Percentiles rank a stretch among this genome's conserved stretches.
Evolutionary conservation across 1,284 basidiomycete genomes (phyloP).

Genomic region (Ganoderma meredithae): DNA sequence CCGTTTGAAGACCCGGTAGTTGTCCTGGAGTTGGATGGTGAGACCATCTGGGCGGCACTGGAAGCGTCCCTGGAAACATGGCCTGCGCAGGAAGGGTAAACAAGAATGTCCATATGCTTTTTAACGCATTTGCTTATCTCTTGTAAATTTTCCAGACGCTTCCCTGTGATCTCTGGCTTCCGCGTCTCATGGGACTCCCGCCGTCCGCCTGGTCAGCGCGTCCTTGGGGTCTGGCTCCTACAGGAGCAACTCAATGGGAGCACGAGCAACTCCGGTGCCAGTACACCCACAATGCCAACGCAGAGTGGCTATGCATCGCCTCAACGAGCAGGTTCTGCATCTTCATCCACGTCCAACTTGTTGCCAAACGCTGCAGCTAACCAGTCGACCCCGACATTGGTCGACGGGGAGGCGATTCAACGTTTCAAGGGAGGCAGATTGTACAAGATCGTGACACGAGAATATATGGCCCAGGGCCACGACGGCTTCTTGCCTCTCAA

Average conservation of each 20-base stretch:
- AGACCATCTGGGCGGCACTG: constrained; percentile 82
- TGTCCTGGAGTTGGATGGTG: constrained; percentile 84
- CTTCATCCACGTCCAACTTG: constrained; percentile 40
- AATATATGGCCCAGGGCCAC: constrained; percentile 81
- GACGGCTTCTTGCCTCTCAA: constrained; percentile 84
- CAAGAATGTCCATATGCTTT: neutral
- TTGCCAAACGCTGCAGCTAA: constrained; percentile 20
- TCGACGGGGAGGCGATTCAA: constrained; percentile 61
- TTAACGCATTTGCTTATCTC: neutral
- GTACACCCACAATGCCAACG: constrained; percentile 41
- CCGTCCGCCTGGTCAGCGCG: constrained; percentile 70
- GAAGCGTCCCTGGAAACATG: constrained; percentile 82
- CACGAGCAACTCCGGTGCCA: constrained; percentile 33
- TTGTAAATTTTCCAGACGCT: constrained; percentile 63
- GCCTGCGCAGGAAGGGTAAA: constrained; percentile 91
- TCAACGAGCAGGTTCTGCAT: constrained; percentile 25
- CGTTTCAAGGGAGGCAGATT: constrained; percentile 61
- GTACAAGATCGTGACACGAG: constrained; percentile 81
- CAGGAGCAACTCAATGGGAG: constrained; percentile 53
- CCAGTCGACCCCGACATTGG: constrained; percentile 23
- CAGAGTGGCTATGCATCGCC: constrained; percentile 51
- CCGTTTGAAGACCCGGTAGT: constrained; percentile 91
- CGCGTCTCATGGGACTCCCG: constrained; percentile 89
- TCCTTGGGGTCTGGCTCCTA: constrained; percentile 76
- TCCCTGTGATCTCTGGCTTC: constrained; percentile 89